These are phyloP conservation scores for Pythium aquatile DNA, from an alignment of 352 stramenopile genomes.

Conservation along the genomic window DNA sequence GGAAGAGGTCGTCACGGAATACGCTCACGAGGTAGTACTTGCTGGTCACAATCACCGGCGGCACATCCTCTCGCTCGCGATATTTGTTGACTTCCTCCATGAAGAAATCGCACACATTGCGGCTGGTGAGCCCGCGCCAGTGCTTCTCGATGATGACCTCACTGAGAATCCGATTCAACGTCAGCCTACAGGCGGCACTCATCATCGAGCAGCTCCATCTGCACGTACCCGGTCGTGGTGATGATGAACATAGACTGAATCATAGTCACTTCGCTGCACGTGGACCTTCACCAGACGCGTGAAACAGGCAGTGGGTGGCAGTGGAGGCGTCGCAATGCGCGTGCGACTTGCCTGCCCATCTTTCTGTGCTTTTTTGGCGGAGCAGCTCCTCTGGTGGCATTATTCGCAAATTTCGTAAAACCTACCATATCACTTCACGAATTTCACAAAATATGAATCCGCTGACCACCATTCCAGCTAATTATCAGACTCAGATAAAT, in stretches of 20 bases:
- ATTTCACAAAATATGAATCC: constrained; percentile 13
- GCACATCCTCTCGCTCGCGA: constrained; percentile 81
- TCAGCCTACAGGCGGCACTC: neutral
- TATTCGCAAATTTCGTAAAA: constrained; percentile 4
- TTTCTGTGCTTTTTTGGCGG: constrained; percentile 25
- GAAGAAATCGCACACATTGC: constrained; percentile 97
- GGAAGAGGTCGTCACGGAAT: constrained; percentile 93
- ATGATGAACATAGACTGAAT: constrained; percentile 98
- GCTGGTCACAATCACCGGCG: constrained; percentile 84
- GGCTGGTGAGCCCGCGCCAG: constrained; percentile 93
- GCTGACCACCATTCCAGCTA: neutral
- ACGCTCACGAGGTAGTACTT: constrained; percentile 93
- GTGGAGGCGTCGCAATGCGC: neutral
- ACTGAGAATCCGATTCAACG: constrained; percentile 29
- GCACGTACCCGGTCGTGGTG: constrained; percentile 85
- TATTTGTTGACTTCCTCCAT: constrained; percentile 96
- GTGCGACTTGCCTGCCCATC: neutral
- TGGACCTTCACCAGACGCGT: neutral
- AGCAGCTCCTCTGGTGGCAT: neutral
- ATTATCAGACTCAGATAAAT: constrained; percentile 11
- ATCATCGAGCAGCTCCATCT: neutral
- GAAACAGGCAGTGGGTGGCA: neutral
- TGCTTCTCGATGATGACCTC: constrained; percentile 99
- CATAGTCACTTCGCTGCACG: constrained; percentile 50
- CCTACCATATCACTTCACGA: neutral